These are phyloP conservation scores for Venturia oleaginea DNA, from an alignment of 2,329 filamentous ascomycete species.

Conservation along the genomic window DNA sequence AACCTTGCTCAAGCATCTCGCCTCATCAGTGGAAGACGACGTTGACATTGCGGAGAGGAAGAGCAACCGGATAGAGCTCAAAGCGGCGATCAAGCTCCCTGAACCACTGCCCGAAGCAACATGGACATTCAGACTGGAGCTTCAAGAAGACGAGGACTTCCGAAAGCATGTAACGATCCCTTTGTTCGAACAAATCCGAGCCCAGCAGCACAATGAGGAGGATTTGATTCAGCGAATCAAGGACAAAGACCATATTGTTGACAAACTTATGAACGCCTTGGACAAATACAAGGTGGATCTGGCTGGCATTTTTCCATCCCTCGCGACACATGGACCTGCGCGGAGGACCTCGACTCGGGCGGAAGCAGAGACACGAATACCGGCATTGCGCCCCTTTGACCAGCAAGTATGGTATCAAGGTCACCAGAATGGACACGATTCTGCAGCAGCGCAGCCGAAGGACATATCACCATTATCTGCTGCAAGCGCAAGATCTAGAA, in stretches of 20 bases:
- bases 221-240: constrained; percentile 11
- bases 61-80: background rate
- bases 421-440: background rate
- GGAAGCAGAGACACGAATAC: constrained; percentile 10
- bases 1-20: constrained; percentile 8
- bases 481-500: background rate
- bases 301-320: constrained; percentile 4
- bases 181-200: constrained; percentile 4
- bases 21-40: background rate
- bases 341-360: background rate
- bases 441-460: background rate
- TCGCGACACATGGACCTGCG: background rate
- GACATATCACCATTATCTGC: background rate
- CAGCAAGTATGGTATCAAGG: background rate
- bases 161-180: constrained; percentile 7
- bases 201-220: background rate
- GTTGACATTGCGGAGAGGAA: background rate
- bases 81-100: constrained; percentile 2
- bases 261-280: constrained; percentile 5
- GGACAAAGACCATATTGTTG: constrained; percentile 13
- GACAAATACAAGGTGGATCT: constrained; percentile 11
- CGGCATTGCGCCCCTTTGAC: constrained; percentile 9
- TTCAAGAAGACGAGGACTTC: constrained; percentile 2
- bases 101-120: constrained; percentile 3
- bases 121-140: constrained; percentile 11